Percentiles rank a stretch among this genome's conserved stretches.
Conservation (phyloP, 2,329 filamentous ascomycete genomes). For the Plenodomus lindquistii region DNA sequence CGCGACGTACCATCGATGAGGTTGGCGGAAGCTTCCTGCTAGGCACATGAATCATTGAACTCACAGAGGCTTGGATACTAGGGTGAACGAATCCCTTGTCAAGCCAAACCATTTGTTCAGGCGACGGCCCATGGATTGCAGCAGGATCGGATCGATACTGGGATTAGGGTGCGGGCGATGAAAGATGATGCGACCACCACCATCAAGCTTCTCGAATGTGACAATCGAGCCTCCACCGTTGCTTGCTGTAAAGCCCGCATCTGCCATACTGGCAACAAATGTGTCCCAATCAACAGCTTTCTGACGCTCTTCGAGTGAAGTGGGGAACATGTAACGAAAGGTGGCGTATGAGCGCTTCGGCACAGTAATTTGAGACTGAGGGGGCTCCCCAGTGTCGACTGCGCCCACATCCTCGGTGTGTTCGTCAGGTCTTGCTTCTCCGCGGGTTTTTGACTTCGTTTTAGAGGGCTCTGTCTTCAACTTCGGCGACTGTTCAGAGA, state of each 20-base stretch:
- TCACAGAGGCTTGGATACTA: no score
- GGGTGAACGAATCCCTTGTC: conserved; percentile 17
- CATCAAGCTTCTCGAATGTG: conserved; percentile 10
- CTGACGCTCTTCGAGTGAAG: conserved; percentile 9
- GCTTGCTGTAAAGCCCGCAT: conserved; percentile 15
- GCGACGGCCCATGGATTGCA: conserved; percentile 30
- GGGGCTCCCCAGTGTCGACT: no score
- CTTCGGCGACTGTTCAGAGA: no score
- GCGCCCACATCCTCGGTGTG: background rate
- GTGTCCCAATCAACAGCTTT: conserved; percentile 11
- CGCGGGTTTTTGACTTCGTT: no score
- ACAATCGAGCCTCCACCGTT: conserved; percentile 22
- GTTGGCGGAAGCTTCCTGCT: no score
- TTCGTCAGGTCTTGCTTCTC: background rate
- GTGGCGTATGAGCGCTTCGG: conserved; percentile 8
- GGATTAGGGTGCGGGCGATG: conserved; percentile 34
- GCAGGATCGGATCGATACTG: conserved; percentile 28
- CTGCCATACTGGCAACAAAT: conserved; percentile 19
- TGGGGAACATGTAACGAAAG: conserved; percentile 18
- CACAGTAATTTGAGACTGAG: background rate
- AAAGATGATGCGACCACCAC: conserved; percentile 23
- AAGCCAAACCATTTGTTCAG: conserved; percentile 39
- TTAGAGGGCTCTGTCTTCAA: no score
- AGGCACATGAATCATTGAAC: no score
- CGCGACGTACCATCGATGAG: no score